Conservation (phyloP, 1,284 basidiomycete species). For the Schizophyllum amplum region DNA sequence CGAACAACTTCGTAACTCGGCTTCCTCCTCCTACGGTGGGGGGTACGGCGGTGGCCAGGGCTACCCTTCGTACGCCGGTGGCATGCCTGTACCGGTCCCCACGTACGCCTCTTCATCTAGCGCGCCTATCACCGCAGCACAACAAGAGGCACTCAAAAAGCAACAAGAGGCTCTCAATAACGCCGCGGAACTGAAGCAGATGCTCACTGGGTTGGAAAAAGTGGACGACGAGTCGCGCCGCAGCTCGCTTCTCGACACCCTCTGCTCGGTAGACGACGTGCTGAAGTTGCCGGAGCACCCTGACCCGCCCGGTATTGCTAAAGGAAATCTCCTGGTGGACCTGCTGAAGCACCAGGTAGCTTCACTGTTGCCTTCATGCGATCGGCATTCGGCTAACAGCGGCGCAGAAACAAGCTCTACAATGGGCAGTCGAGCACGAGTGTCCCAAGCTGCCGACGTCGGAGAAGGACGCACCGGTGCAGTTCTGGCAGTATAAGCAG, state of each 20-base stretch:
- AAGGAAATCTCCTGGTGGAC: slow-evolving; percentile 59
- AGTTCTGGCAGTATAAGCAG: slow-evolving; percentile 77
- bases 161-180: slow-evolving; percentile 47
- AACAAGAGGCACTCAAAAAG: slow-evolving; percentile 32
- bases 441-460: slow-evolving; percentile 62
- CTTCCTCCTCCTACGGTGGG: background rate
- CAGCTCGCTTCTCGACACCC: slow-evolving; percentile 56
- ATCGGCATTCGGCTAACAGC: background rate
- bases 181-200: slow-evolving; percentile 57
- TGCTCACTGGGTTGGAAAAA: slow-evolving; percentile 63
- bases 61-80: too few relatives aligned
- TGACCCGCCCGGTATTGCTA: slow-evolving; percentile 58
- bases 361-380: slow-evolving; percentile 7
- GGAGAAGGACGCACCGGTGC: slow-evolving; percentile 66
- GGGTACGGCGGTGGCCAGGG: slow-evolving; percentile 8
- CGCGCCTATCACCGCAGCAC: slow-evolving; percentile 27
- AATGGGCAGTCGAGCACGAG: slow-evolving; percentile 77
- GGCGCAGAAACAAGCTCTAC: slow-evolving; percentile 58
- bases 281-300: slow-evolving; percentile 58
- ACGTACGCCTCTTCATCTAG: slow-evolving; percentile 12
- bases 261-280: slow-evolving; percentile 63
- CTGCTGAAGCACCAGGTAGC: slow-evolving; percentile 73
- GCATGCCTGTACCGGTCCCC: background rate
- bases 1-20: slow-evolving; percentile 18
- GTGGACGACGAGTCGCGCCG: slow-evolving; percentile 72